phyloP scores from a whole-genome alignment of 2,329 filamentous ascomycete genomes.

The Colletotrichum scovillei region DNA sequence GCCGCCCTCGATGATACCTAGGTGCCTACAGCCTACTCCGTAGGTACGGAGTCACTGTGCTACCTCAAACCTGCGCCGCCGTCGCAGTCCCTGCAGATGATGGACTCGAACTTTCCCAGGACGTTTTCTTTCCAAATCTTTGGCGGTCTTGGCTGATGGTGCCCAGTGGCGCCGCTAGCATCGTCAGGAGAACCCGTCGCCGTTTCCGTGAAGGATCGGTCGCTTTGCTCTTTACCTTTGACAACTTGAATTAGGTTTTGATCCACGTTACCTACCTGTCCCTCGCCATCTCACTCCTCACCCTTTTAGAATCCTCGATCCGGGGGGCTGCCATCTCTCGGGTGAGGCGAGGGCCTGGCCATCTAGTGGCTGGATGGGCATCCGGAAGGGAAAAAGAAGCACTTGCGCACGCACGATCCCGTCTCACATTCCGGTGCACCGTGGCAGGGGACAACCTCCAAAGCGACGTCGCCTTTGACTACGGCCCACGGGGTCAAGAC shows the following conservation, averaged over 20 bases:
- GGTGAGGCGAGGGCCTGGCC: constrained; percentile 20
- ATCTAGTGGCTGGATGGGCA: constrained; percentile 13
- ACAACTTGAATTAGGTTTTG: background rate
- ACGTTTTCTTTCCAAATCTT: constrained; percentile 17
- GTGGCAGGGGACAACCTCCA: background rate
- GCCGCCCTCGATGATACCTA: background rate
- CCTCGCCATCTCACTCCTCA: background rate
- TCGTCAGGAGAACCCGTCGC: background rate
- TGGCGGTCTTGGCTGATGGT: background rate
- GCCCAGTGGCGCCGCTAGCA: constrained; percentile 19
- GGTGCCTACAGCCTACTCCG: background rate
- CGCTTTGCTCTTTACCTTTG: background rate
- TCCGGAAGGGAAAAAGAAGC: background rate
- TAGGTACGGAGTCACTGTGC: too few relatives aligned
- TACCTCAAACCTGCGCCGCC: background rate
- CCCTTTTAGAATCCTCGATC: background rate
- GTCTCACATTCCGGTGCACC: constrained; percentile 34
- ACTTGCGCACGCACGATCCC: constrained; percentile 17
- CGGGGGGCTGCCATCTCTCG: background rate
- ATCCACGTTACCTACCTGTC: background rate
- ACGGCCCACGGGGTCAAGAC: too few relatives aligned
- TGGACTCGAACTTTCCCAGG: constrained; percentile 9
- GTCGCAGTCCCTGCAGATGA: background rate
- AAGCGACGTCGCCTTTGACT: constrained; percentile 6
- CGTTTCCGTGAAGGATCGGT: constrained; percentile 6